Evolutionary conservation across 371 early-diverging fungal species (phyloP), one percentile per base, ranked within the genome.

Genomic region (Mortierella sp.): DNA sequence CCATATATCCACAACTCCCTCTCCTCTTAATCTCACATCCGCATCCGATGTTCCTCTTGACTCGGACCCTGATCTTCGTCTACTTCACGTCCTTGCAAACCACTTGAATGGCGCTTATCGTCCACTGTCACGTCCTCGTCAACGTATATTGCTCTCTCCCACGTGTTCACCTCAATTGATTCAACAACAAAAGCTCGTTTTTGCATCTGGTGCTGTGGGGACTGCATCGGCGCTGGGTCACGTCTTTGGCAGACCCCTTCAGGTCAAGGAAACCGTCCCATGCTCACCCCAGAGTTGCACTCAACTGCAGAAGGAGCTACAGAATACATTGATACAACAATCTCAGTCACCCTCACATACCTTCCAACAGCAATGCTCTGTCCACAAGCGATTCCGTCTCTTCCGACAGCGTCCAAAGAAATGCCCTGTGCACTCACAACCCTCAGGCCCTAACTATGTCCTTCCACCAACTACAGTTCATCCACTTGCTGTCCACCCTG

Each of bases 351-450:
- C 80, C 22, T 79, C 80, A 0, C 80, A 70, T 47, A 66, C 63
- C n/a, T 73, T 70, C 29, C 80, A 79, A 32, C 80, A 73, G 5
- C 80, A 79, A 51, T 78, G 79, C 29, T 54, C 68, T 4, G 53
- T 73, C n/a, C 79, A 78, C 31, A 79, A 79, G 45, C 70, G 74
- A 13, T 79, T 74, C 42, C 66, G 68, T 13, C 71, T 79, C 56
- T 79, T 79, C 61, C 79, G 73, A 2, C 79, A 78, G 54, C 59
- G 63, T 15, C 68, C 77, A 15, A 68, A 68, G 43, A 68, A 68
- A 32, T 78, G 79, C 45, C 73, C 64, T 7, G 70, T 78, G 10
- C 79, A 78, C 28, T n/a, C 54, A 0, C 55, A 64, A 19, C 42
- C 72, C 29, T 58, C 65, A 13, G 61, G 56, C 0, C 77, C 82